A percentile compares a stretch with the other conserved stretches of the same genome.
Conservation (phyloP, 306 rosid species). For the Alnus glutinosa region DNA sequence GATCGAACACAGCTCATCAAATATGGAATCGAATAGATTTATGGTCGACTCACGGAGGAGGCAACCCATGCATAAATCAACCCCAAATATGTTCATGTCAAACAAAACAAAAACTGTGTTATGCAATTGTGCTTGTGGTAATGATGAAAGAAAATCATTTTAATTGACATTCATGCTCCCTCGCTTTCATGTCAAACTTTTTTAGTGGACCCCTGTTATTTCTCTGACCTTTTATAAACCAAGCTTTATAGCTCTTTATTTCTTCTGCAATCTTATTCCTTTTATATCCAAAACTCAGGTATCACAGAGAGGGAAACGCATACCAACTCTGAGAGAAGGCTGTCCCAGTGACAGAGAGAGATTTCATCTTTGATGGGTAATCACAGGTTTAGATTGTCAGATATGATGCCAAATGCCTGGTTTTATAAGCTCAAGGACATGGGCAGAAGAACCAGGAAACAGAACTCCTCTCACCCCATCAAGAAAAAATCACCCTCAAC, state of each 20-base stretch:
- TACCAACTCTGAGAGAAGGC: conserved; percentile 16
- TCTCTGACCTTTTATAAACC: conserved; percentile 24
- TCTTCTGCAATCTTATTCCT: conserved; percentile 32
- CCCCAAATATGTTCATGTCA: neutral
- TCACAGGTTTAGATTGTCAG: conserved; percentile 67
- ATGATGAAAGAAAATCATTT: conserved; percentile 44
- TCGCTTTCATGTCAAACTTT: conserved; percentile 39
- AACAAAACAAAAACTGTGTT: neutral
- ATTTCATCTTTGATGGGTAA: conserved; percentile 59
- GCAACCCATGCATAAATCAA: neutral
- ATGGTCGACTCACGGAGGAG: no score
- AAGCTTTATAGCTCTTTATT: conserved; percentile 10
- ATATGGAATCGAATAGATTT: no score
- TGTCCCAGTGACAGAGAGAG: conserved; percentile 13
- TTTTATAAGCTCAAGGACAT: conserved; percentile 80
- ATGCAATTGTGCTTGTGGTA: conserved; percentile 17
- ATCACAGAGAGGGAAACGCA: conserved; percentile 26
- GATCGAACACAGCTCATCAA: no score
- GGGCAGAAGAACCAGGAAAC: conserved; percentile 57
- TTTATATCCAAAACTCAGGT: conserved; percentile 23
- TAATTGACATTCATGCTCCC: conserved; percentile 51
- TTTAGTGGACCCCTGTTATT: conserved; percentile 25
- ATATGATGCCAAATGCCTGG: conserved; percentile 88
- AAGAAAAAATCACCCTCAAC: conserved; percentile 49
- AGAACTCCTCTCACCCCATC: conserved; percentile 34